Base-by-base conservation (phyloP, 768 basidiomycete species). In the Daedalea quercina region DNA sequence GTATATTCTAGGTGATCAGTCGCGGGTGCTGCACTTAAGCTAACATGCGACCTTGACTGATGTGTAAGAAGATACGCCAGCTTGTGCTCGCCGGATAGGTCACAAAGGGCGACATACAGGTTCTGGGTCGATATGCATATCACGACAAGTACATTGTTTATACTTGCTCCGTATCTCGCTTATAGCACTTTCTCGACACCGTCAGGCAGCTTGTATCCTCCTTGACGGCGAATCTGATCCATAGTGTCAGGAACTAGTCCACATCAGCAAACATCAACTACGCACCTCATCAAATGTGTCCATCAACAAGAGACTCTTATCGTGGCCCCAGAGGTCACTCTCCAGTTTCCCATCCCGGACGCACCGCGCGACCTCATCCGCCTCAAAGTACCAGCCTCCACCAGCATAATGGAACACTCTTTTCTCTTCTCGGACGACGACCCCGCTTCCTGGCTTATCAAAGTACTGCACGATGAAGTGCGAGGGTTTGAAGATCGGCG, bases 331-430 rank as follows among this genome's bases (percentile, higher is more conserved):
- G 28, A 81, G 60, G 3, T 73, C 73, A 60, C 89, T 90, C 69
- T 93, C 82, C 23, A 70, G 69, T 73, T 85, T 88, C 2, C 85
- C 85, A 49, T 85, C 84, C 35, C 81, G 69, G 20, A 91, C 71
- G 62, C 86, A 89, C 45, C 88, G 69, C 17, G 88, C 91, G 11
- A 91, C 90, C 54, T 94, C 90, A 61, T 94, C 92, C 2, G 91
- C 90, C 67, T 94, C 80, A 67, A 84, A 94, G 66, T 90, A 80
- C 85, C 80, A 89, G 8, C 90, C 92, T 31, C 71, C 73, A 9
- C 88, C 89, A 26, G 62, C 65, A 60, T 84, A 84, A 40, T 80
- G 73, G 55, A 85, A 81, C 24, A 60, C 66, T 53, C 68, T 75
- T 44, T 73, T 81, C 63, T 88, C 86, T 62, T 87, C 84, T 47